phyloP scores from a whole-genome alignment of 768 basidiomycete species.

The Chiua virens region DNA sequence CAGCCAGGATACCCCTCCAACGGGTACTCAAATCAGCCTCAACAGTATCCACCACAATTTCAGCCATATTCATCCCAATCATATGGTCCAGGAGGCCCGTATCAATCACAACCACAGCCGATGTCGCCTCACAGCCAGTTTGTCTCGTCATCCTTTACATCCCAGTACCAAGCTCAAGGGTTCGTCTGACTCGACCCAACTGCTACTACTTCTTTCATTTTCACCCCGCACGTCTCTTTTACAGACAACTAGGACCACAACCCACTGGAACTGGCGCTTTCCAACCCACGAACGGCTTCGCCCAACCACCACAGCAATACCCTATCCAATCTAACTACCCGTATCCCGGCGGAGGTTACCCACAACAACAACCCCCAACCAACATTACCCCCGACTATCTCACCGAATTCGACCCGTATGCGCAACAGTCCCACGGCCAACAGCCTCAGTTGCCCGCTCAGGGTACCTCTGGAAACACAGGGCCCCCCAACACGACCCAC shows the following conservation, averaged over 20 bases:
- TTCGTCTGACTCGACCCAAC: slow-evolving; percentile 1
- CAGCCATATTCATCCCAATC: slow-evolving; percentile 29
- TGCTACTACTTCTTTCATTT: neutral
- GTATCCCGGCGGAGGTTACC: slow-evolving; percentile 32
- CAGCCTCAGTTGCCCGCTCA: slow-evolving; percentile 7
- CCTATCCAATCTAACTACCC: slow-evolving; percentile 17
- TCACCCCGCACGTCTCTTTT: neutral
- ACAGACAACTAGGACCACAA: slow-evolving; percentile 32
- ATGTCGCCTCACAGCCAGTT: slow-evolving; percentile 24
- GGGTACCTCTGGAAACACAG: neutral
- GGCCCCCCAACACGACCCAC: slow-evolving; percentile 41
- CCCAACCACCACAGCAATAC: slow-evolving; percentile 42
- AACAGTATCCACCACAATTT: slow-evolving; percentile 40
- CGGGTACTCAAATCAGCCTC: slow-evolving; percentile 26
- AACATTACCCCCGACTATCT: slow-evolving; percentile 25
- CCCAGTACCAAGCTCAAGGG: slow-evolving; percentile 26
- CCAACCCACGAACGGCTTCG: slow-evolving; percentile 57
- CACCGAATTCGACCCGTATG: slow-evolving; percentile 44
- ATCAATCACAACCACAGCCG: slow-evolving; percentile 18
- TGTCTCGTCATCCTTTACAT: slow-evolving; percentile 19
- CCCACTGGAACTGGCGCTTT: slow-evolving; percentile 32
- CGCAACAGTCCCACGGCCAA: slow-evolving; percentile 12
- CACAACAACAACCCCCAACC: slow-evolving; percentile 14
- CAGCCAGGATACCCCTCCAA: slow-evolving; percentile 17
- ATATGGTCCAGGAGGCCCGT: slow-evolving; percentile 6